Conservation (phyloP, 495 filamentous ascomycete genomes). For the Penicillium psychrofluorescens region DNA sequence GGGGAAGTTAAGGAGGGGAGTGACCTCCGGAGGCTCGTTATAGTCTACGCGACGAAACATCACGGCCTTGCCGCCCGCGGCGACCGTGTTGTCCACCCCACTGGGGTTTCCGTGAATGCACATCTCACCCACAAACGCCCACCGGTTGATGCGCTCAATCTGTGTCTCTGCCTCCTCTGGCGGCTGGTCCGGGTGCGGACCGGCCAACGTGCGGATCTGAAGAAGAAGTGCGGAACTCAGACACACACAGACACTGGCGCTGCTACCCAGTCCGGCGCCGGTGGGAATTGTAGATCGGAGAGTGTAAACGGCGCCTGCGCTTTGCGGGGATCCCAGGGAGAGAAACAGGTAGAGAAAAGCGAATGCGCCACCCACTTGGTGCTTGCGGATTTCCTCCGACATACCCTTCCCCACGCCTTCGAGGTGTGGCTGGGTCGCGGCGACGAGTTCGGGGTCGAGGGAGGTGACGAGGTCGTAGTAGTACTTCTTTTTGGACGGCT, state of each 20-base stretch:
- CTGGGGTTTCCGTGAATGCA: constrained; percentile 95
- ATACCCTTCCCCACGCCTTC: constrained; percentile 55
- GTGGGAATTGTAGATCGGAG: constrained; percentile 92
- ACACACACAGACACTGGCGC: constrained; percentile 87
- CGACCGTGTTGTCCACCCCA: constrained; percentile 96
- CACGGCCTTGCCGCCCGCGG: constrained; percentile 86
- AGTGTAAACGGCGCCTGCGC: constrained; percentile 78
- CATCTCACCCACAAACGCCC: constrained; percentile 96
- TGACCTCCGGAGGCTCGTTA: constrained; percentile 66
- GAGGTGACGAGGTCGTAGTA: constrained; percentile 82
- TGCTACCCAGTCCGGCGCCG: constrained; percentile 85
- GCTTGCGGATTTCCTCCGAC: constrained; percentile 61
- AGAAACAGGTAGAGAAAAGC: constrained; percentile 91
- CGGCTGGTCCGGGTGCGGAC: constrained; percentile 85
- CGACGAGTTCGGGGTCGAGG: constrained; percentile 76
- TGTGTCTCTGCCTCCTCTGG: constrained; percentile 72
- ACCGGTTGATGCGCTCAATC: constrained; percentile 89
- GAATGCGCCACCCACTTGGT: constrained; percentile 70
- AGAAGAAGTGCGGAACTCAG: constrained; percentile 78
- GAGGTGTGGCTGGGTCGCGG: constrained; percentile 70
- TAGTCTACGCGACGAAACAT: constrained; percentile 80
- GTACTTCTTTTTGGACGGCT: constrained; percentile 78
- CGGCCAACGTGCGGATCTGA: constrained; percentile 78
- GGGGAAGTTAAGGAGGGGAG: constrained; percentile 75
- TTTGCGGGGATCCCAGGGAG: constrained; percentile 70